Evolutionary conservation across 371 early-diverging fungal genomes (phyloP), one percentile per base, ranked within the genome.

Genomic region (Mucor circinelloides): DNA sequence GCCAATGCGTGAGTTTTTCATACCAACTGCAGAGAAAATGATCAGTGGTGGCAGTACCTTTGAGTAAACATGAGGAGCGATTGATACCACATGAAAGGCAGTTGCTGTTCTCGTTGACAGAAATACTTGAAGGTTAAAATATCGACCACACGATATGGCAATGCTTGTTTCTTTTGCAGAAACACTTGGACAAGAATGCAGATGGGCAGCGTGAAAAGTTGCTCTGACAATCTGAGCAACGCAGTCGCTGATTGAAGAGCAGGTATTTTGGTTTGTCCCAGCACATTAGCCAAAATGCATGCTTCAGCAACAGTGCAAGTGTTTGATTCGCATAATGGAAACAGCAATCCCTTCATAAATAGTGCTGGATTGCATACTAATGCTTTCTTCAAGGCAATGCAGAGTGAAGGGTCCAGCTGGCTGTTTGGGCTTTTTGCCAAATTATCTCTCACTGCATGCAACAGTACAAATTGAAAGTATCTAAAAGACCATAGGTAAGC

Each of bases 41-140:
- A 46, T n/a, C n/a, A n/a, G n/a, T n/a, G n/a, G 2, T 54, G 36
- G 6, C 30, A 25, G n/a, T 64, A 64, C 86, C 93, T 77, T 82
- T 97, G 97, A 34, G 83, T 89, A 87, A 99, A 99, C 15, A 92
- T 91, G 30, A 95, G 79, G 62, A 97, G 78, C 0, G 94, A 75
- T 80, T 99, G 97, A 79, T 97, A 97, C 99, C 99, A 99, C 65
- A 98, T 84, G 9, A 95, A 95, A 21, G 99, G 97, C 87, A 97
- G 85, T 58, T 85, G 77, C 48, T 93, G 78, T 71, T 87, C 82
- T 86, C 96, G 94, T 40, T 93, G 86, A 63, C 90, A 67, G 76
- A 97, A 98, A 17, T 68, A 62, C 83, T 96, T 95, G 72, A 90
- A 89, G 6, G 97, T 95, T 30, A 98, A 70, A n/a, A 91, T 85